Evolutionary conservation across 768 basidiomycete species (phyloP).

Genomic region (Tremella yokohamensis): DNA sequence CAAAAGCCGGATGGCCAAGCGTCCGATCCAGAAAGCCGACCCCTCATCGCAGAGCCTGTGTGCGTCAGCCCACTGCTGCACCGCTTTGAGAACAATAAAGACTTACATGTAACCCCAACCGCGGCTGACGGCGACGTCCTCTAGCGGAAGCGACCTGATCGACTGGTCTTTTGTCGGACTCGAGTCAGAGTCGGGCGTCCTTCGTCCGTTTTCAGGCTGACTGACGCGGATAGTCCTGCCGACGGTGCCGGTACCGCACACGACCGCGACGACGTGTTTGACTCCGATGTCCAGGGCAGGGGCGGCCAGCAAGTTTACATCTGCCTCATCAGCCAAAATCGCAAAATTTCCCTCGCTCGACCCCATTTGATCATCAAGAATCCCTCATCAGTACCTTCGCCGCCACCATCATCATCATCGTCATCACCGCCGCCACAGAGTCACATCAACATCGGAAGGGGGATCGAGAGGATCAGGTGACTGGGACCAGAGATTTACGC

Average conservation of each 20-base stretch:
- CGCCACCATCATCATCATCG: too few relatives aligned
- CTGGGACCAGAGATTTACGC: constrained; percentile 7
- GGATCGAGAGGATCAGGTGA: background rate
- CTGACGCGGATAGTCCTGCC: constrained; percentile 35
- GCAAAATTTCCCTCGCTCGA: too few relatives aligned
- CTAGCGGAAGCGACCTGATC: constrained; percentile 18
- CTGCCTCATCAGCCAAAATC: constrained; percentile 13
- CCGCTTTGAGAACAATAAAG: background rate
- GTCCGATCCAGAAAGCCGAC: constrained; percentile 42
- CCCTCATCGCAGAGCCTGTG: constrained; percentile 49
- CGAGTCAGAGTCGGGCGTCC: background rate
- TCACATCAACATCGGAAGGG: background rate
- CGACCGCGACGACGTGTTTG: constrained; percentile 37
- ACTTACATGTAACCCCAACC: constrained; percentile 49
- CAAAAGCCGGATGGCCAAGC: constrained; percentile 37
- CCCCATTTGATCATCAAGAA: too few relatives aligned
- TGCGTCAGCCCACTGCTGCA: background rate
- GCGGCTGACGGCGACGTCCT: constrained; percentile 29
- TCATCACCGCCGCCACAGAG: too few relatives aligned
- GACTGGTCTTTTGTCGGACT: background rate
- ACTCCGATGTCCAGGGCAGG: constrained; percentile 27
- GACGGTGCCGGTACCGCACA: constrained; percentile 47
- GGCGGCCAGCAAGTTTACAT: constrained; percentile 47
- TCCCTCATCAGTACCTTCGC: too few relatives aligned
- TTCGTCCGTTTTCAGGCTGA: background rate